Evolutionary conservation across 805 yeast genomes (phyloP).

Genomic region (Saccharomycopsis selenospora): DNA sequence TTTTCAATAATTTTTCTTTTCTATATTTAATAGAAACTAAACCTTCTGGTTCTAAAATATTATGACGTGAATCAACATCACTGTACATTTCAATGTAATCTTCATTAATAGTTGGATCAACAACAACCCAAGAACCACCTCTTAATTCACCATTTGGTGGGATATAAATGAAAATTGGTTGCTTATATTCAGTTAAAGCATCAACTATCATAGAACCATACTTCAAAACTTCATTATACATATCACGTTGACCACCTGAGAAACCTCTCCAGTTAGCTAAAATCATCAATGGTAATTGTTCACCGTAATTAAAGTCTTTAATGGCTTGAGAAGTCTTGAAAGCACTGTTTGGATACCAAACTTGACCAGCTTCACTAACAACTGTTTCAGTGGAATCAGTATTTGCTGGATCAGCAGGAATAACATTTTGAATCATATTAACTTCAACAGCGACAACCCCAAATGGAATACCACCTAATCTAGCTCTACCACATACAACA

Average conservation of each 20-base stretch:
- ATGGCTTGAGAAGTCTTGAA: conserved; percentile 99
- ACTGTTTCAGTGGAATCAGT: conserved; percentile 85
- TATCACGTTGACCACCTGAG: conserved; percentile 99
- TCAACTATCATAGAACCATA: conserved; percentile 97
- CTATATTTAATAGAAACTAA: conserved; percentile 98
- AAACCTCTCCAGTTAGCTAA: conserved; percentile 99
- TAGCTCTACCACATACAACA: conserved; percentile 97
- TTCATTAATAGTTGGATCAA: conserved; percentile 93
- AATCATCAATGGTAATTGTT: conserved; percentile 93
- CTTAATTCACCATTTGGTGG: conserved; percentile 98
- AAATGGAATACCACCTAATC: conserved; percentile 97
- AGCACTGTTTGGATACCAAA: conserved; percentile 99
- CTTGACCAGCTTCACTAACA: conserved; percentile 97
- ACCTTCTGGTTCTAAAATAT: conserved; percentile 98
- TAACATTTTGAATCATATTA: conserved; percentile 76
- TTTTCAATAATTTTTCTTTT: conserved; percentile 81
- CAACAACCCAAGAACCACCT: conserved; percentile 99
- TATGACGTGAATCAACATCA: conserved; percentile 90
- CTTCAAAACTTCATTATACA: conserved; percentile 97
- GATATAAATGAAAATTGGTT: conserved; percentile 93
- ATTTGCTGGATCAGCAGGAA: conserved; percentile 98
- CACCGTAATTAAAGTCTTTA: conserved; percentile 96
- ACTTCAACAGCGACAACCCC: conserved; percentile 98
- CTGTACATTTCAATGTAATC: conserved; percentile 99
- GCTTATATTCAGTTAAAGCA: conserved; percentile 91